A percentile compares a stretch with the other conserved stretches of the same genome.
phyloP scores from a whole-genome alignment of 257 asterid species.

The Solanum bukasovii region DNA sequence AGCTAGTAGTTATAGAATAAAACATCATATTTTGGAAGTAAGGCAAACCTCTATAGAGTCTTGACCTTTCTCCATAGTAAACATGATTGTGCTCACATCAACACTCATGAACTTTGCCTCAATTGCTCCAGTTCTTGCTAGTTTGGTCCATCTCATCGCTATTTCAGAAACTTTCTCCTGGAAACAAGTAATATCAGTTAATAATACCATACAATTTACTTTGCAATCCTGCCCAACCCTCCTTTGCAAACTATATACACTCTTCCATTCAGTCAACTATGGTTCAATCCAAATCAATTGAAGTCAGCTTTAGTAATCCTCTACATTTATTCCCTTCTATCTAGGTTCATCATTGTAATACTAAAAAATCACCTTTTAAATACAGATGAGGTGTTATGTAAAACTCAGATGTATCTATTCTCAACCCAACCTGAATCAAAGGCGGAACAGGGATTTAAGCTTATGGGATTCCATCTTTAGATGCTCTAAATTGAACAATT shows the following conservation, averaged over 20 bases:
- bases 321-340: background rate
- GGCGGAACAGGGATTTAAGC: background rate
- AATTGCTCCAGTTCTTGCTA: slow-evolving; percentile 55
- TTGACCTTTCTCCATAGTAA: slow-evolving; percentile 83
- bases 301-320: background rate
- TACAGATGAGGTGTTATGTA: background rate
- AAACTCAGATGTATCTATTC: background rate
- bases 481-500: background rate
- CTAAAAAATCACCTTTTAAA: background rate
- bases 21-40: background rate
- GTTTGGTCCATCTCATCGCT: slow-evolving; percentile 26
- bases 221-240: background rate
- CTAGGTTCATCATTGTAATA: background rate
- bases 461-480: background rate
- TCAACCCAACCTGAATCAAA: background rate
- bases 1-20: background rate
- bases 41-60: slow-evolving; percentile 54
- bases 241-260: background rate
- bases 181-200: background rate
- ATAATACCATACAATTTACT: background rate
- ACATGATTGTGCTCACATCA: slow-evolving; percentile 78
- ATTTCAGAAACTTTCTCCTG: slow-evolving; percentile 69
- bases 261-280: background rate
- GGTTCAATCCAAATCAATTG: background rate
- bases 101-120: slow-evolving; percentile 62